phyloP scores from a whole-genome alignment of 2,329 filamentous ascomycete genomes.

The Talaromyces rugulosus region DNA sequence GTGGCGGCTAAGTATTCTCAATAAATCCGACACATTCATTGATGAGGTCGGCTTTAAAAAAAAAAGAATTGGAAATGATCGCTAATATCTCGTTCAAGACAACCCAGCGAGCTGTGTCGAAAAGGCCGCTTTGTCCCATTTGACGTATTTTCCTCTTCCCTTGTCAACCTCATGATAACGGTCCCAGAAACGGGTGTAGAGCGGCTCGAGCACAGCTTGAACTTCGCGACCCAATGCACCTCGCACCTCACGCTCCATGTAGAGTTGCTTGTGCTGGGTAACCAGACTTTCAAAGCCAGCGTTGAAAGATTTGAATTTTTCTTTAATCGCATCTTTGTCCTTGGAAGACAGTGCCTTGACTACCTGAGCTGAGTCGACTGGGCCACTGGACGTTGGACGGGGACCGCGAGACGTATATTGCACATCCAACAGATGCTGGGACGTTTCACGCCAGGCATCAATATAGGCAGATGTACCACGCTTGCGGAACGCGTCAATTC shows the following conservation, averaged over 20 bases:
- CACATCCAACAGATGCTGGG: constrained; percentile 78
- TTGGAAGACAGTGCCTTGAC: constrained; percentile 80
- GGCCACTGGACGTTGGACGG: constrained; percentile 65
- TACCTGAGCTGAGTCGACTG: constrained; percentile 72
- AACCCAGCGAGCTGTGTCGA: constrained; percentile 55
- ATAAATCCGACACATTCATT: background rate
- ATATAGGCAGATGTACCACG: constrained; percentile 77
- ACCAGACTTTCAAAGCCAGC: constrained; percentile 85
- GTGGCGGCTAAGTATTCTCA: background rate
- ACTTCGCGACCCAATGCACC: constrained; percentile 77
- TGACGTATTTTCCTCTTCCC: constrained; percentile 96
- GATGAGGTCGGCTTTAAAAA: background rate
- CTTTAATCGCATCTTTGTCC: constrained; percentile 93
- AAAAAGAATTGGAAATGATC: background rate
- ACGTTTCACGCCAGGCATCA: constrained; percentile 83
- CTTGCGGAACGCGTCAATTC: constrained; percentile 82
- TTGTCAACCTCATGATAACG: constrained; percentile 97
- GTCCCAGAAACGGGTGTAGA: constrained; percentile 95
- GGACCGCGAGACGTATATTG: constrained; percentile 76
- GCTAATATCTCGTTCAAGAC: constrained; percentile 15
- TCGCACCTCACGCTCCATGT: constrained; percentile 88
- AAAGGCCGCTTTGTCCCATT: constrained; percentile 86
- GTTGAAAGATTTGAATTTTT: constrained; percentile 93
- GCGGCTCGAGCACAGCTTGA: constrained; percentile 84
- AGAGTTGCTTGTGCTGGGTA: constrained; percentile 71